Evolutionary conservation across 257 asterid species (phyloP).

Genomic region (Cynanchum wilfordii): DNA sequence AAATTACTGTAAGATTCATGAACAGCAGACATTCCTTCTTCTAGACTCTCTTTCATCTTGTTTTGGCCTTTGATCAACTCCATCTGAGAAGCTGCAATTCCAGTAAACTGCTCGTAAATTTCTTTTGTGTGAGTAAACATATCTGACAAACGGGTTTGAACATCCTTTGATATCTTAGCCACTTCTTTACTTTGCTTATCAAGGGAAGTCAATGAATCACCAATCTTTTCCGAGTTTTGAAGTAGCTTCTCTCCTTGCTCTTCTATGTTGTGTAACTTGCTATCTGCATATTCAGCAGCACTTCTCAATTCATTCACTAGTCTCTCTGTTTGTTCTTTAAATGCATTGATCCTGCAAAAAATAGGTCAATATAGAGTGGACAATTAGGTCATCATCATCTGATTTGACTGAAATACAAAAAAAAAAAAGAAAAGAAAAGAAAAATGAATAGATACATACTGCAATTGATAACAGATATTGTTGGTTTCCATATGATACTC

Average conservation of each 20-base stretch:
- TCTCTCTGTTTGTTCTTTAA: slow-evolving; percentile 66
- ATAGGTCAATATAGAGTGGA: no score
- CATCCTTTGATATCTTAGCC: slow-evolving; percentile 41
- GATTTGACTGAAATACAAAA: background rate
- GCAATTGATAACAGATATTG: slow-evolving; percentile 80
- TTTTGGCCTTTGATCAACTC: slow-evolving; percentile 57
- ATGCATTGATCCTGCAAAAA: slow-evolving; percentile 58
- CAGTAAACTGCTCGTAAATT: slow-evolving; percentile 57
- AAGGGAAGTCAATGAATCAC: slow-evolving; percentile 48
- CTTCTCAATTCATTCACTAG: slow-evolving; percentile 61
- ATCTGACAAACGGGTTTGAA: slow-evolving; percentile 49
- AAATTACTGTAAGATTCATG: slow-evolving; percentile 43
- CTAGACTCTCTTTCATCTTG: slow-evolving; percentile 57
- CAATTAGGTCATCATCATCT: background rate
- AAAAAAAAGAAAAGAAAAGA: no score
- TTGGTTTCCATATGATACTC: slow-evolving; percentile 67
- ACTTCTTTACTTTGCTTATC: slow-evolving; percentile 49
- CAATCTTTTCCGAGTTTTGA: slow-evolving; percentile 40
- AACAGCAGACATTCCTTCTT: slow-evolving; percentile 52
- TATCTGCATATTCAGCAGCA: slow-evolving; percentile 63
- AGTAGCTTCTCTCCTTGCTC: slow-evolving; percentile 43
- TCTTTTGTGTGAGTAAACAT: slow-evolving; percentile 49
- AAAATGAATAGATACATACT: slow-evolving; percentile 34
- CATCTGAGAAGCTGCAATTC: slow-evolving; percentile 54
- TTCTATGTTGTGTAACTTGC: slow-evolving; percentile 47